These are phyloP conservation scores for Litsea cubeba DNA, from an alignment of 164 flowering plant species.

Conservation along the genomic window DNA sequence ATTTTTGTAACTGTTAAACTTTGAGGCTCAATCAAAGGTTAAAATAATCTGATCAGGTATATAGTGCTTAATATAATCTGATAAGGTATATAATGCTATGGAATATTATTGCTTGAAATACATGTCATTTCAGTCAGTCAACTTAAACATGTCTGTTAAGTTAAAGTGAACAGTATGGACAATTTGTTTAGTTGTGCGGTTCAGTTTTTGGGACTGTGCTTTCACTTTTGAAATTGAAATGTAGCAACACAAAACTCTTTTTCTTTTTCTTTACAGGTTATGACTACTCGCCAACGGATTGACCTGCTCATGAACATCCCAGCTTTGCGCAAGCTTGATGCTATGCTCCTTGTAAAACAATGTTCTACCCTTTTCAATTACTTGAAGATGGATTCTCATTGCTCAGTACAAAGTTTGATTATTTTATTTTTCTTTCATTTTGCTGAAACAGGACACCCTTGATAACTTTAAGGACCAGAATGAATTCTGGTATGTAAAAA, in stretches of 20 bases:
- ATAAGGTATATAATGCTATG: too few species aligned
- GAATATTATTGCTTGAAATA: background rate
- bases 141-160: background rate
- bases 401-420: background rate
- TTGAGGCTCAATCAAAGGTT: too few species aligned
- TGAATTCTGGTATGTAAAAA: slow-evolving; percentile 70
- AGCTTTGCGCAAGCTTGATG: slow-evolving; percentile 81
- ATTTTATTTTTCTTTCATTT: background rate
- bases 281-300: slow-evolving; percentile 73
- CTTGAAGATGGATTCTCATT: background rate
- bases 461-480: slow-evolving; percentile 59
- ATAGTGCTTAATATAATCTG: too few species aligned
- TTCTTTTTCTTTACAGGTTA: slow-evolving; percentile 43
- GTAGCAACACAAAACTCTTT: background rate
- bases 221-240: background rate
- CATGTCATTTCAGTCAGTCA: background rate
- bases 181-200: background rate
- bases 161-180: background rate
- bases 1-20: too few species aligned
- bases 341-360: slow-evolving; percentile 71
- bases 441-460: slow-evolving; percentile 41
- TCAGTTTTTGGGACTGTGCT: background rate
- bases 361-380: background rate
- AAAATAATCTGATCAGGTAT: too few species aligned
- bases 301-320: slow-evolving; percentile 89